A percentile compares a stretch with the other conserved stretches of the same genome.
phyloP scores from a whole-genome alignment of 345 rosid genomes.

The Eucalyptus erythrocorys region DNA sequence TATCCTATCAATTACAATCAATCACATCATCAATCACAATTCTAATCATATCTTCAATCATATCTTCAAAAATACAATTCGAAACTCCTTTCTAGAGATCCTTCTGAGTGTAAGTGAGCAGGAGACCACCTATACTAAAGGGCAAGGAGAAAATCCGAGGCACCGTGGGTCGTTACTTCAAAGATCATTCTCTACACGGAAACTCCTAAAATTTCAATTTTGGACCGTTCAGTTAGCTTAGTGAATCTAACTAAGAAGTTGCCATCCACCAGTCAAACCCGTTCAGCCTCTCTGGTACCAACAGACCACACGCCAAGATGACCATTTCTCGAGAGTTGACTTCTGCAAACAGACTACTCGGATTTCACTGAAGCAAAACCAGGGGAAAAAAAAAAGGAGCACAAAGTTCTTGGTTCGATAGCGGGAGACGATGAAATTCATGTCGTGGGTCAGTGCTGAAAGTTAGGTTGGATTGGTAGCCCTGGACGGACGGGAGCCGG shows the following conservation, averaged over 20 bases:
- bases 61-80: too few species aligned
- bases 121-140: neutral
- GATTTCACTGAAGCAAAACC: neutral
- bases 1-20: too few species aligned
- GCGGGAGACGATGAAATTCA: neutral
- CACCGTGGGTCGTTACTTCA: neutral
- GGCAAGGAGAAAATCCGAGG: neutral
- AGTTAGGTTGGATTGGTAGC: slow-evolving; percentile 50
- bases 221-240: neutral
- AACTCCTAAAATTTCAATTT: neutral
- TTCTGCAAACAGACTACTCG: neutral
- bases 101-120: too few species aligned
- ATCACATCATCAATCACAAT: too few species aligned
- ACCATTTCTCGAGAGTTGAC: neutral
- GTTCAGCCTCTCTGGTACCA: neutral
- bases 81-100: too few species aligned
- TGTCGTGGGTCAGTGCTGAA: slow-evolving; percentile 11
- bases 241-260: neutral
- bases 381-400: neutral
- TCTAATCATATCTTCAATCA: too few species aligned
- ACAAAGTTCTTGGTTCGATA: neutral
- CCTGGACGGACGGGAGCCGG: neutral
- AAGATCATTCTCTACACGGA: neutral
- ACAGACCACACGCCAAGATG: neutral
- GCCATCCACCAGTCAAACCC: neutral